Evolutionary conservation across 2,329 filamentous ascomycete species (phyloP).

Genomic region (Cladophialophora bantiana): DNA sequence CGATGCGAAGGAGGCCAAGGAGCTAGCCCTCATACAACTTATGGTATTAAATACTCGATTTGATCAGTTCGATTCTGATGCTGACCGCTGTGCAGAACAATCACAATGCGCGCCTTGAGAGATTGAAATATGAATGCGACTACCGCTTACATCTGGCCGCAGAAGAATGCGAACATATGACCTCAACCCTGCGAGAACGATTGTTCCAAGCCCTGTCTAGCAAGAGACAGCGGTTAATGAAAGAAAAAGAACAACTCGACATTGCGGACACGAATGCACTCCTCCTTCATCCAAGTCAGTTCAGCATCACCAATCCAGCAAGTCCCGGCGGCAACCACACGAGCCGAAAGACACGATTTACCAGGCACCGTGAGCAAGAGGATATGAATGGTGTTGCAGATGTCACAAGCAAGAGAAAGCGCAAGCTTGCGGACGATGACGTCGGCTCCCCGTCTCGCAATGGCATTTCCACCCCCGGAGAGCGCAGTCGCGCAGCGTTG

Average conservation of each 20-base stretch:
- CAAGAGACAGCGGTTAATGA: slow-evolving; percentile 64
- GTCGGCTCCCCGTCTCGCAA: slow-evolving; percentile 64
- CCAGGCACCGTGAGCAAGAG: slow-evolving; percentile 63
- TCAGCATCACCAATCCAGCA: slow-evolving; percentile 69
- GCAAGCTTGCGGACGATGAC: slow-evolving; percentile 66
- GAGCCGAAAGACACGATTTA: slow-evolving; percentile 69
- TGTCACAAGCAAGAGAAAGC: slow-evolving; percentile 63
- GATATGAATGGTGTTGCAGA: slow-evolving; percentile 58
- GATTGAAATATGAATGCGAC: slow-evolving; percentile 63
- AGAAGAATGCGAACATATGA: slow-evolving; percentile 67
- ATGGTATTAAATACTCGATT: slow-evolving; percentile 66
- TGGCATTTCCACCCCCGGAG: slow-evolving; percentile 57
- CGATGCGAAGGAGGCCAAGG: slow-evolving; percentile 83
- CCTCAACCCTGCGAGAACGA: slow-evolving; percentile 66
- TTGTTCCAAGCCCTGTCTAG: slow-evolving; percentile 64
- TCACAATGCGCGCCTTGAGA: slow-evolving; percentile 62
- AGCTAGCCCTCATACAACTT: slow-evolving; percentile 80
- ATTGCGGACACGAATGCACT: slow-evolving; percentile 71
- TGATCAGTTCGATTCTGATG: slow-evolving; percentile 4
- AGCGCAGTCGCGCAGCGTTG: slow-evolving; percentile 60
- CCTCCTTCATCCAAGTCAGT: slow-evolving; percentile 70
- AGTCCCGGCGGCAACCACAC: slow-evolving; percentile 67
- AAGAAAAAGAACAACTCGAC: slow-evolving; percentile 72
- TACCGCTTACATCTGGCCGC: slow-evolving; percentile 68
- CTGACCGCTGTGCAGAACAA: slow-evolving; percentile 56